Evolutionary conservation across 805 yeast species (phyloP).

Genomic region (Priceomyces haplophilus): DNA sequence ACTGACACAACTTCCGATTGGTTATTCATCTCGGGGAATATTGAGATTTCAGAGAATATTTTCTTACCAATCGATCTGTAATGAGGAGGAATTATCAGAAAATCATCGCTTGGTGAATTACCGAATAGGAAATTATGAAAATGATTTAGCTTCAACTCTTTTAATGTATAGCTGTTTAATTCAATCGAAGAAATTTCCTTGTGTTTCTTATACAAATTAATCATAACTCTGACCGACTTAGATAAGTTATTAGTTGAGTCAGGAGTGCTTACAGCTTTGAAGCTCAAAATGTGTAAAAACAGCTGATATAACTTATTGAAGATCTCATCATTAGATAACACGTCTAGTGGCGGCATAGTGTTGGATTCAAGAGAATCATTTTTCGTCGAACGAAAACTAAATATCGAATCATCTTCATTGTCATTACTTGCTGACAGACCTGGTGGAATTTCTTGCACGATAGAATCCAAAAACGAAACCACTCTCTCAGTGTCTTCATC

Average conservation of each 20-base stretch:
- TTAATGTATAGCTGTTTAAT: conserved; percentile 13
- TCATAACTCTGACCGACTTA: conserved; percentile 21
- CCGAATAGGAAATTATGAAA: conserved; percentile 19
- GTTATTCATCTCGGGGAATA: conserved; percentile 18
- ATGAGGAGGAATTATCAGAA: conserved; percentile 14
- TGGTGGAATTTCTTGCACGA: conserved; percentile 10
- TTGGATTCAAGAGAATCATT: not conserved
- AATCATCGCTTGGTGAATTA: conserved; percentile 7
- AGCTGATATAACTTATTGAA: conserved; percentile 20
- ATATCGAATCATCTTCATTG: conserved; percentile 17
- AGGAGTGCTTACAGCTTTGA: conserved; percentile 10
- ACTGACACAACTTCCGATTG: not conserved
- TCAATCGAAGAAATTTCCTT: conserved; percentile 17
- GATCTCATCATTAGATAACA: conserved; percentile 15
- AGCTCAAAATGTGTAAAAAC: conserved; percentile 21
- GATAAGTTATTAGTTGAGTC: conserved; percentile 7
- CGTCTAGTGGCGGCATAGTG: conserved; percentile 10
- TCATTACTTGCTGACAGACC: not conserved
- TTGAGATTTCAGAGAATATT: conserved; percentile 11
- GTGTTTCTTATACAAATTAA: conserved; percentile 20
- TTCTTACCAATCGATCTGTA: conserved; percentile 12
- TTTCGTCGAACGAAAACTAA: conserved; percentile 14
- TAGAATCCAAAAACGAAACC: conserved; percentile 17
- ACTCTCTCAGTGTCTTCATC: conserved; percentile 22
- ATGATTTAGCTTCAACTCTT: conserved; percentile 16